phyloP scores from a whole-genome alignment of 352 stramenopile genomes.

The Phytophthora sp. region DNA sequence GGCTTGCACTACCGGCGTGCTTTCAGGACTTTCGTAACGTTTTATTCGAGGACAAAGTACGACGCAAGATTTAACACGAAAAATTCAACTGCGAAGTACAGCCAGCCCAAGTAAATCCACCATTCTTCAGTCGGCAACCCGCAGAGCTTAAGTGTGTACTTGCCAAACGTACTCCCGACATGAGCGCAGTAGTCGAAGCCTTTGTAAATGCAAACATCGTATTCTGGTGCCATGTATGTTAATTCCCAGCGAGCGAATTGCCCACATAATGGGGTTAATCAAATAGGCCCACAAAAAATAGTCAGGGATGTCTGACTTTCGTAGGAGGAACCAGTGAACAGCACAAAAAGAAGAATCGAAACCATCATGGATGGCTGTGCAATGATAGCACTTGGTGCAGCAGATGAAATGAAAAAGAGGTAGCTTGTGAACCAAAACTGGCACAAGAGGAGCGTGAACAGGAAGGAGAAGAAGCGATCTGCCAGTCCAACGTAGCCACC shows the following conservation, averaged over 20 bases:
- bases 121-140: constrained; percentile 48
- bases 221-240: constrained; percentile 59
- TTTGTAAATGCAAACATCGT: constrained; percentile 50
- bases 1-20: constrained; percentile 45
- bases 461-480: constrained; percentile 64
- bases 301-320: constrained; percentile 59
- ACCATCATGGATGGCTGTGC: constrained; percentile 70
- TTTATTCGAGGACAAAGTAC: constrained; percentile 60
- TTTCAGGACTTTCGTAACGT: constrained; percentile 54
- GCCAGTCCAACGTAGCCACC: constrained; percentile 66
- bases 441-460: constrained; percentile 68
- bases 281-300: constrained; percentile 84
- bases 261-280: constrained; percentile 76
- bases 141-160: constrained; percentile 58
- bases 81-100: constrained; percentile 57
- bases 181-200: constrained; percentile 59
- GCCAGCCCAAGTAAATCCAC: constrained; percentile 69
- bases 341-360: constrained; percentile 64
- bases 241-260: constrained; percentile 58
- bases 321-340: constrained; percentile 73
- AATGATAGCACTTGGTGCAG: constrained; percentile 50
- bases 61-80: constrained; percentile 47
- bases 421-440: constrained; percentile 72
- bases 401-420: constrained; percentile 69
- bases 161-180: constrained; percentile 40